phyloP scores from a whole-genome alignment of 2,329 filamentous ascomycete species.

The Fusarium albosuccineum region DNA sequence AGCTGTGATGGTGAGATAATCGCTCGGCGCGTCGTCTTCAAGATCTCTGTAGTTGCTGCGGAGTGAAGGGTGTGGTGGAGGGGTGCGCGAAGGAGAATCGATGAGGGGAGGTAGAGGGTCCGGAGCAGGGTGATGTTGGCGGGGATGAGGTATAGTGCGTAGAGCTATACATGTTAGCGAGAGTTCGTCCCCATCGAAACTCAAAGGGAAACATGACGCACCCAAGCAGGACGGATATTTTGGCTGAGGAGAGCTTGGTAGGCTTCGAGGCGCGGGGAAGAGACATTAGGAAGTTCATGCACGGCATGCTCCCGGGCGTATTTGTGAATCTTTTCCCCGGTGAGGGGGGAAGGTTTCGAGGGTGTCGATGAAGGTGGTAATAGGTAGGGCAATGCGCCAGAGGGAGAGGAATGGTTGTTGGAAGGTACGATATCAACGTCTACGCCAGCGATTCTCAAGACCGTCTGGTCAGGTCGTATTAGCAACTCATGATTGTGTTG shows the following conservation, averaged over 20 bases:
- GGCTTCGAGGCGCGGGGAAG: slow-evolving; percentile 73
- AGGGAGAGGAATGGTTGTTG: slow-evolving; percentile 93
- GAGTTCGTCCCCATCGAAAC: background rate
- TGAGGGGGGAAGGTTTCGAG: slow-evolving; percentile 63
- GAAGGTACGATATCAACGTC: slow-evolving; percentile 77
- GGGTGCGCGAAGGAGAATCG: slow-evolving; percentile 71
- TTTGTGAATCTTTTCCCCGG: slow-evolving; percentile 71
- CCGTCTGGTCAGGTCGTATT: slow-evolving; percentile 68
- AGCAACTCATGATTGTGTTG: background rate
- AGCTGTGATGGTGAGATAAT: slow-evolving; percentile 53
- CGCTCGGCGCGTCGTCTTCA: slow-evolving; percentile 67
- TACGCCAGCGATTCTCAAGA: slow-evolving; percentile 81
- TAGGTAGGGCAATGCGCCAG: slow-evolving; percentile 89
- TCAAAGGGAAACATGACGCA: slow-evolving; percentile 52
- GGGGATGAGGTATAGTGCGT: slow-evolving; percentile 82
- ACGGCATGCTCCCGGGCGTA: slow-evolving; percentile 69
- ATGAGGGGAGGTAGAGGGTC: slow-evolving; percentile 78
- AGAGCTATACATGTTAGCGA: slow-evolving; percentile 67
- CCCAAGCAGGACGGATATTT: slow-evolving; percentile 87
- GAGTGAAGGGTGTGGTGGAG: slow-evolving; percentile 75
- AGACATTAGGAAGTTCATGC: slow-evolving; percentile 60
- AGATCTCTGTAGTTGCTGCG: slow-evolving; percentile 81
- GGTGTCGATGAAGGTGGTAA: slow-evolving; percentile 64
- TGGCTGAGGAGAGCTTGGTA: slow-evolving; percentile 84
- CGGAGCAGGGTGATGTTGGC: slow-evolving; percentile 77